Evolutionary conservation across 192 early-diverging fungal species (phyloP), one percentile per base, ranked within the genome.

Genomic region (Phycomyces nitens): DNA sequence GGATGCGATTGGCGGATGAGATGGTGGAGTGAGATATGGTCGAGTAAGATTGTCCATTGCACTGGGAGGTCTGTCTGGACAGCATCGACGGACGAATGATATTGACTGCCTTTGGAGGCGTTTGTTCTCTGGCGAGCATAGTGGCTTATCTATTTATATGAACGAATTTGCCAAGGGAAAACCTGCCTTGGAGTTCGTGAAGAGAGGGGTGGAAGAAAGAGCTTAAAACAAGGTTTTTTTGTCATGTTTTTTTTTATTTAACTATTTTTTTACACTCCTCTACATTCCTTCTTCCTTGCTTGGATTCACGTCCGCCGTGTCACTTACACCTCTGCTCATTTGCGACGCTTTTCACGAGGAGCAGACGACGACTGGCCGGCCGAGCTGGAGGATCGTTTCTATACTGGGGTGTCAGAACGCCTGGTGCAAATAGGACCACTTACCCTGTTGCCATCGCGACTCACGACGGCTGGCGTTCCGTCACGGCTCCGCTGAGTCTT

Each of bases 61-160:
- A 34, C 7, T 52, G 61, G 40, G 60, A 63, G 38, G 55, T 53
- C 29, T 15, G 63, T 18, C 18, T 24, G 29, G 26, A 29, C 2
- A 52, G 34, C 49, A 24, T 23, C 7, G 55, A 55, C 27, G 61
- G 70, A 41, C 64, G 63, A 42, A 72, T 47, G 23, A 72, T 72
- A 55, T 72, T 72, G 29, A 72, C 64, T 18, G 70, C 70, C 64
- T 72, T 72, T 65, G 64, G 60, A 26, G 29, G 60, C 43, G 26
- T 29, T 21, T 62, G 57, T 58, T 62, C 24, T 52, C 29, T 62
- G 18, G 16, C 44, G 29, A 62, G 47, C 60, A 47, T 61, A 34
- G 44, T 47, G 44, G 18, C 44, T 34, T 34, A 34, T 34, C 29
- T 34, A 34, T 34, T 34, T 34, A 34, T 34, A 34, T 7, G 29